Evolutionary conservation across 73 alveolate genomes (phyloP).

Genomic region (Paramecium caudatum): DNA sequence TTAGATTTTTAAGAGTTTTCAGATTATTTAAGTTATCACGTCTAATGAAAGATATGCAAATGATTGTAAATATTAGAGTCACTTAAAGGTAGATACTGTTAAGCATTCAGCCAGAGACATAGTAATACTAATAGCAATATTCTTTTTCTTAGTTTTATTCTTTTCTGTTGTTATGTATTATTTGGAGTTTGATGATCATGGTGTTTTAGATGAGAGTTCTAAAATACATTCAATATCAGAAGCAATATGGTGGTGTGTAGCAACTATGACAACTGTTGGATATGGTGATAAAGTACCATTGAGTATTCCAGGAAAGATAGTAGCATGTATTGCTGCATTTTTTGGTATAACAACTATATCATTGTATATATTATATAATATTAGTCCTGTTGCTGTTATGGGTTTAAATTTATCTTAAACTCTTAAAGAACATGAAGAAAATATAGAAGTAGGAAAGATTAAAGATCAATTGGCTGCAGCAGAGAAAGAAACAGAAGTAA

Average conservation of each 20-base stretch:
- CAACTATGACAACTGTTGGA: constrained; percentile 77
- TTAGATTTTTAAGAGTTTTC: constrained; percentile 43
- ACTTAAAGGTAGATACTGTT: constrained; percentile 63
- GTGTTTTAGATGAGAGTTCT: neutral
- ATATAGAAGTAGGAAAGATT: neutral
- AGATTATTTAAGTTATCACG: constrained; percentile 38
- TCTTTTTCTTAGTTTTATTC: constrained; percentile 56
- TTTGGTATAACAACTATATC: constrained; percentile 68
- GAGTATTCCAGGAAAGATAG: constrained; percentile 44
- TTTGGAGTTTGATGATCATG: constrained; percentile 21
- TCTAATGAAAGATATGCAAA: constrained; percentile 10
- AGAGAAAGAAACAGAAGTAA: constrained; percentile 2
- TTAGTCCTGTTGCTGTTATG: constrained; percentile 69
- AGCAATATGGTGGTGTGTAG: constrained; percentile 70
- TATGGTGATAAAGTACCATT: constrained; percentile 75
- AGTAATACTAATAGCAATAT: constrained; percentile 16
- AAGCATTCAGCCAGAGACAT: constrained; percentile 40
- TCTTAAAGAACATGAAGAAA: neutral
- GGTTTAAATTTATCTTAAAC: constrained; percentile 55
- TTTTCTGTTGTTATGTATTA: constrained; percentile 65
- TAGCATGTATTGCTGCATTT: constrained; percentile 69
- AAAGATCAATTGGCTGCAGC: neutral
- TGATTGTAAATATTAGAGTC: constrained; percentile 48
- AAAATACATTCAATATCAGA: constrained; percentile 62
- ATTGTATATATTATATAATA: neutral